These are phyloP conservation scores for Corchorus olitorius DNA, from an alignment of 345 rosid genomes.

Conservation along the genomic window DNA sequence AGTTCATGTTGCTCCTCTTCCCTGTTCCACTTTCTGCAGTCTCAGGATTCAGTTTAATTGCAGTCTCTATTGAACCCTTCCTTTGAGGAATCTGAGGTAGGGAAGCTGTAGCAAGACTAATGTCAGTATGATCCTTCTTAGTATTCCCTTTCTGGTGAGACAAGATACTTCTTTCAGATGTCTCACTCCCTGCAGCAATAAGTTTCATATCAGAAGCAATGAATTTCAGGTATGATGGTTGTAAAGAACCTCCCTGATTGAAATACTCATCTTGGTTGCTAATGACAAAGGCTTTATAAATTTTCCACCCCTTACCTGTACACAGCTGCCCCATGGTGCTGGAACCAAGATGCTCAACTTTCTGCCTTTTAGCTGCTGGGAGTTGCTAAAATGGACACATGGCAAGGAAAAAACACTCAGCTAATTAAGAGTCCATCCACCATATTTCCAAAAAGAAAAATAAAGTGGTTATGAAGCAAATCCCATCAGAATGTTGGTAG, in stretches of 20 bases:
- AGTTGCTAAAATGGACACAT: slow-evolving; percentile 12
- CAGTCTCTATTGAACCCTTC: slow-evolving; percentile 21
- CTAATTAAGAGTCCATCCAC: background rate
- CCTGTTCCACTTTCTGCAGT: slow-evolving; percentile 15
- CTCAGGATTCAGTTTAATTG: slow-evolving; percentile 17
- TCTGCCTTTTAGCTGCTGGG: slow-evolving; percentile 13
- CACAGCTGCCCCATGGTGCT: background rate
- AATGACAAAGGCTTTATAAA: background rate
- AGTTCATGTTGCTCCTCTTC: slow-evolving; percentile 18
- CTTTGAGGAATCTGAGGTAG: slow-evolving; percentile 21
- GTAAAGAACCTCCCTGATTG: background rate
- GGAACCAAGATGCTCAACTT: slow-evolving; percentile 11
- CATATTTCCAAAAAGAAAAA: background rate
- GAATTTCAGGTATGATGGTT: background rate
- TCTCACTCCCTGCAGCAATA: slow-evolving; percentile 34
- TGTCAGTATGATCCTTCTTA: slow-evolving; percentile 22
- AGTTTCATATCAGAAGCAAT: slow-evolving; percentile 26
- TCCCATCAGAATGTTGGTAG: background rate
- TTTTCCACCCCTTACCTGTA: slow-evolving; percentile 12
- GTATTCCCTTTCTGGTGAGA: slow-evolving; percentile 22
- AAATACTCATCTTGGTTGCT: background rate
- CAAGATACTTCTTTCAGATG: slow-evolving; percentile 30
- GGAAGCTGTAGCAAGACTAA: slow-evolving; percentile 3
- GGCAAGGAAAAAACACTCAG: background rate
- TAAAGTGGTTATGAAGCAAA: background rate